Evolutionary conservation across 2,329 filamentous ascomycete species (phyloP), one percentile per base, ranked within the genome.

Genomic region (Ceratocystis diversiconidia): DNA sequence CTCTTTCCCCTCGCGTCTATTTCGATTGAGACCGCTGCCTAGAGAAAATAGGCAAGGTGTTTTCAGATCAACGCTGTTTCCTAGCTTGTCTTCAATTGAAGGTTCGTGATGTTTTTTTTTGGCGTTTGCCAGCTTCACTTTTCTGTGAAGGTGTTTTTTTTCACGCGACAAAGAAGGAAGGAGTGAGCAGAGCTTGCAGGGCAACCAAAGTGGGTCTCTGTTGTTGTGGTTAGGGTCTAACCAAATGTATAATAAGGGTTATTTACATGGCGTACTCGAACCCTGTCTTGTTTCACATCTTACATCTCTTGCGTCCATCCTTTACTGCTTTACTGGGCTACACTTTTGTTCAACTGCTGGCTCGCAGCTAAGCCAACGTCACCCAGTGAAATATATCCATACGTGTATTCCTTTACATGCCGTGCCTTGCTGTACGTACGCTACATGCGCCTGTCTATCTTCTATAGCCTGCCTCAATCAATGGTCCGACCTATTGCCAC

Each of bases 41-140:
- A 57, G 52, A 6, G 1, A 15, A 6, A 32, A 28, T 25, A 25
- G 52, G 52, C 50, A 25, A 25, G 5, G 50, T 15, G 7, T 55
- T 55, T 57, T 57, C 15, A 17, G 4, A 15, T 55, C 6, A 62
- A 17, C 5, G 61, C 28, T 44, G 44, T 62, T 22, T 12, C 15
- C 32, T 17, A 36, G 59, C 32, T 22, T 36, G 30, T 15, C 36
- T 4, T 52, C n/a, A 63, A 25, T 46, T n/a, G 19, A 61, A 30
- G 25, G 19, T 43, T 55, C 50, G 62, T 65, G 64, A 61, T 61
- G 64, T 55, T 64, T 59, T 64, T 25, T 25, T 43, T 60, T 25
- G 55, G 50, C 46, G 32, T 62, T 41, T 62, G 61, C 61, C 46
- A 48, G 25, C 61, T 48, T 30, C 22, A 32, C 28, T 50, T 48